Percentiles rank a stretch among this genome's conserved stretches.
Conservation (phyloP, 2,329 filamentous ascomycete species). For the Aspergillus arachidicola region DNA sequence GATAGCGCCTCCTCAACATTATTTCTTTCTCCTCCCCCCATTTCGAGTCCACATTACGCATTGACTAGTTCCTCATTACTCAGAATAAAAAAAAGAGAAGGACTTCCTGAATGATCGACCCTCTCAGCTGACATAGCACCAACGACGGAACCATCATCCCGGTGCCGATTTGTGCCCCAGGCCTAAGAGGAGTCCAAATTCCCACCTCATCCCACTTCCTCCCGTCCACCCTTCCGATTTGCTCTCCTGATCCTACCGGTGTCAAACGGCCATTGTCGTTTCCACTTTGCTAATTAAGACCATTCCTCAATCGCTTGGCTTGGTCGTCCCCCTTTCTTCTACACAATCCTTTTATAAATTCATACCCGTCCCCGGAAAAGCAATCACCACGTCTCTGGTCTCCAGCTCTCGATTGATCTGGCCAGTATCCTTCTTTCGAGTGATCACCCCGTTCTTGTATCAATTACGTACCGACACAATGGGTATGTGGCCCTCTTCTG, state of each 20-base stretch:
- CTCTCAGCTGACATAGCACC: constrained; percentile 13
- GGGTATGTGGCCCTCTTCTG: constrained; percentile 12
- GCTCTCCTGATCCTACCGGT: constrained; percentile 6
- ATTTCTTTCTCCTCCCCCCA: background rate
- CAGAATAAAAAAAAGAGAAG: background rate
- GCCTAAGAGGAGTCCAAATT: constrained; percentile 10
- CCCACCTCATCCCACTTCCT: constrained; percentile 21
- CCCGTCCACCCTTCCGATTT: constrained; percentile 11
- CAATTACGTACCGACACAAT: constrained; percentile 4
- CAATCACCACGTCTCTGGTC: constrained; percentile 8
- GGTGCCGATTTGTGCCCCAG: constrained; percentile 23
- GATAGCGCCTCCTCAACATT: background rate
- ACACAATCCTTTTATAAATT: background rate
- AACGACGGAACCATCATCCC: constrained; percentile 24
- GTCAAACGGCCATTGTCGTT: constrained; percentile 7
- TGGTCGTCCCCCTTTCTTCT: background rate
- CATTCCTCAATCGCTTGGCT: background rate
- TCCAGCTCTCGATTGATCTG: constrained; percentile 1
- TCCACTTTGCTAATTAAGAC: constrained; percentile 13
- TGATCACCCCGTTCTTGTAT: background rate
- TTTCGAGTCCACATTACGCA: background rate
- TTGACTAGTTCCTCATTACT: background rate
- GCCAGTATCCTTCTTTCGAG: background rate
- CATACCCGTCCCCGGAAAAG: background rate
- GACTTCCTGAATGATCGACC: background rate